A percentile compares a stretch with the other conserved stretches of the same genome.
These are phyloP conservation scores for Staphylotrichum longicolle DNA, from an alignment of 495 filamentous ascomycete species.

Conservation along the genomic window DNA sequence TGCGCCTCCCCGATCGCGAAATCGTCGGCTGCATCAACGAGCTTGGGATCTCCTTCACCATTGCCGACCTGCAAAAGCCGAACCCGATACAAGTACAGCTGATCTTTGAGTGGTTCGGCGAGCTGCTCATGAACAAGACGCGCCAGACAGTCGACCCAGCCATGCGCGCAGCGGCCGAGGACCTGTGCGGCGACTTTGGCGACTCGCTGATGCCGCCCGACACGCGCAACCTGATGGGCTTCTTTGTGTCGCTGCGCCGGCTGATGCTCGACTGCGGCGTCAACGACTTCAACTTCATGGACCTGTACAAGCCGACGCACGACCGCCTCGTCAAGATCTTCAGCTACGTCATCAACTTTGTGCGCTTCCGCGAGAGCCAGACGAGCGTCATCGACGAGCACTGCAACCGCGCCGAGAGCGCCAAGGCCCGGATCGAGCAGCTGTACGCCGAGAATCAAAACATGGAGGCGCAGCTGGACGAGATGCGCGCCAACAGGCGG, in stretches of 20 bases:
- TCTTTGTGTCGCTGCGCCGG: slow-evolving; percentile 74
- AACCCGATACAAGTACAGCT: slow-evolving; percentile 91
- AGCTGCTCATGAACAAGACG: slow-evolving; percentile 86
- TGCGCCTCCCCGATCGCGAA: slow-evolving; percentile 81
- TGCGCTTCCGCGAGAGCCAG: slow-evolving; percentile 90
- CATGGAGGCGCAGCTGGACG: slow-evolving; percentile 72
- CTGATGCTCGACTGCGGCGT: slow-evolving; percentile 86
- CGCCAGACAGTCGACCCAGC: slow-evolving; percentile 89
- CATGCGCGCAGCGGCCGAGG: slow-evolving; percentile 84
- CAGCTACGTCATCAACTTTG: slow-evolving; percentile 96
- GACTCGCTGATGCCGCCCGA: slow-evolving; percentile 80
- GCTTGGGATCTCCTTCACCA: slow-evolving; percentile 82
- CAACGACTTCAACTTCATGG: slow-evolving; percentile 86
- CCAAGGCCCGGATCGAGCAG: slow-evolving; percentile 82
- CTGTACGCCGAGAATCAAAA: slow-evolving; percentile 82
- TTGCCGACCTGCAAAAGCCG: slow-evolving; percentile 89
- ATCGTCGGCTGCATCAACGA: slow-evolving; percentile 97
- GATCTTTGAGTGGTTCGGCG: slow-evolving; percentile 96
- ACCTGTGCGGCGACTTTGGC: slow-evolving; percentile 69
- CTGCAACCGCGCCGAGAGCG: slow-evolving; percentile 82
- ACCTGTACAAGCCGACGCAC: slow-evolving; percentile 84
- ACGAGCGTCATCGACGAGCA: slow-evolving; percentile 82
- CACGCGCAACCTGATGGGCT: slow-evolving; percentile 88
- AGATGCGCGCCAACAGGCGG: slow-evolving; percentile 72
- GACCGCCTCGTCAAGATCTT: slow-evolving; percentile 87